A percentile compares a stretch with the other conserved stretches of the same genome.
phyloP scores from a whole-genome alignment of 2,329 filamentous ascomycete species.

The Penicillium sumatraense region DNA sequence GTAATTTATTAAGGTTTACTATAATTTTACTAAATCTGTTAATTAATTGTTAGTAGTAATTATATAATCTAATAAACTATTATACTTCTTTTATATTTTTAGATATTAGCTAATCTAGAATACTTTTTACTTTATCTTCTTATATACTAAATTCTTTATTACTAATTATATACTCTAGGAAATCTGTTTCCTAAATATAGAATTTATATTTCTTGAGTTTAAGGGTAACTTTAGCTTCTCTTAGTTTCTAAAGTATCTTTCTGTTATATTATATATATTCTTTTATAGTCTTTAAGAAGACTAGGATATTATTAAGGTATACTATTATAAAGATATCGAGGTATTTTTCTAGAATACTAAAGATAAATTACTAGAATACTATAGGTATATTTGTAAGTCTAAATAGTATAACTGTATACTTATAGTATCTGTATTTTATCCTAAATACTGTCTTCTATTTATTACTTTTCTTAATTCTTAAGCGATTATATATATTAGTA shows the following conservation, averaged over 20 bases:
- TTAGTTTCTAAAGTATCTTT: background rate
- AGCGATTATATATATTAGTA: constrained; percentile 1
- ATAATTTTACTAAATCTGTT: background rate
- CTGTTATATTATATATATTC: background rate
- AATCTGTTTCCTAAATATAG: background rate
- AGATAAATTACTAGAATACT: constrained; percentile 4
- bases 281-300: background rate
- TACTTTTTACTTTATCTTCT: background rate
- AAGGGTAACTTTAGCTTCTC: background rate
- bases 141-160: background rate
- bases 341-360: background rate
- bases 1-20: background rate
- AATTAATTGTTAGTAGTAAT: background rate
- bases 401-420: constrained; percentile 6
- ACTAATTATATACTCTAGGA: background rate
- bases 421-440: constrained; percentile 2
- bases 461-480: constrained; percentile 3
- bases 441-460: constrained; percentile 8
- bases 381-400: constrained; percentile 1
- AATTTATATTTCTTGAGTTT: background rate
- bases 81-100: background rate
- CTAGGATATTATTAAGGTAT: background rate
- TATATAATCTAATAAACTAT: background rate
- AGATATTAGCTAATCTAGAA: background rate
- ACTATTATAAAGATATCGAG: background rate